Conservation (phyloP, 192 early-diverging fungal species). For the Anaeromyces robustus region DNA sequence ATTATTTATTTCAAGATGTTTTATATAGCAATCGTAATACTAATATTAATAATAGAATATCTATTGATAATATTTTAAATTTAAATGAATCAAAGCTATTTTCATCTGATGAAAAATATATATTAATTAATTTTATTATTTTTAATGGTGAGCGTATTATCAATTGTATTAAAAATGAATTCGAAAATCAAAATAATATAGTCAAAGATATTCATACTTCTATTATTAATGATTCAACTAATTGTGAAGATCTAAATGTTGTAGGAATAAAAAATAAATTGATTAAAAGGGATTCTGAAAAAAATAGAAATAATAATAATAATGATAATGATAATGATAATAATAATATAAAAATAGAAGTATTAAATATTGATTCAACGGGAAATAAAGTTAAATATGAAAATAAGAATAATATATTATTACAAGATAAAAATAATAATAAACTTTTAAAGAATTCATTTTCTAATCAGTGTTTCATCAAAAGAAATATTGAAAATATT, state of each 20-base stretch:
- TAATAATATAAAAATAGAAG: background rate
- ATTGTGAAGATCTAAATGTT: background rate
- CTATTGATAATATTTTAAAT: background rate
- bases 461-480: too few relatives aligned
- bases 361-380: too few relatives aligned
- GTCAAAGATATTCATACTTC: background rate
- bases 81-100: background rate
- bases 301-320: background rate
- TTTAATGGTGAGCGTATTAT: background rate
- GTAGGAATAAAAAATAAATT: background rate
- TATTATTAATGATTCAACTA: background rate
- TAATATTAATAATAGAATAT: background rate
- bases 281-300: background rate
- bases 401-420: too few relatives aligned
- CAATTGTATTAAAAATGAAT: background rate
- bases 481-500: too few relatives aligned
- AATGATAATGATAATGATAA: background rate
- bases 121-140: background rate
- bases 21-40: background rate
- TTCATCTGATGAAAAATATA: background rate
- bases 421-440: too few relatives aligned
- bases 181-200: background rate
- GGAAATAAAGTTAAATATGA: too few relatives aligned
- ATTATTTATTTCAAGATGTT: background rate
- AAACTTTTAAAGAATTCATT: too few relatives aligned